Evolutionary conservation across 2,329 filamentous ascomycete species (phyloP), one percentile per base, ranked within the genome.

Genomic region (Ophiocordyceps camponoti-leonardi): DNA sequence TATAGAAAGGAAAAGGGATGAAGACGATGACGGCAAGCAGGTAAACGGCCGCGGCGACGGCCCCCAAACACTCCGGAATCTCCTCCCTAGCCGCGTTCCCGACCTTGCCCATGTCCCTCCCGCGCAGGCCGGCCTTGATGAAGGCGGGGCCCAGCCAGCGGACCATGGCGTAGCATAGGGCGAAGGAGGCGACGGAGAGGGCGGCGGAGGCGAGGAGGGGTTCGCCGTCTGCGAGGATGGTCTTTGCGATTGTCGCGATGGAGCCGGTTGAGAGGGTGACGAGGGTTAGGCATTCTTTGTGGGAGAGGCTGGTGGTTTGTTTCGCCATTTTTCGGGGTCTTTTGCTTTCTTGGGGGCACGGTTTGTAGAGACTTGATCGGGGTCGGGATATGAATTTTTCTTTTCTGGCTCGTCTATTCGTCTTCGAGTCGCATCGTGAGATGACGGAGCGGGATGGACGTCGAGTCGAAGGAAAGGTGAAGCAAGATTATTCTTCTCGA

Each of bases 1-100:
- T 94, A 70, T 95, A 96, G 63, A 98, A 96, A 1, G 88, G 85
- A 63, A 95, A 94, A 0, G 92, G 92, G 48, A 96, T 87, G 61
- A 98, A 98, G 50, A 86, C 68, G 53, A 96, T 93, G 52, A 96
- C 73, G 44, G 80, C 75, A 52, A 98, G 72, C 41, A 98, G 73
- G 64, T 96, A 96, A 23, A 96, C 87, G 52, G 92, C 77, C 10
- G 90, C 92, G 59, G 86, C 93, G 23, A 98, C 76, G 47, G 86
- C 86, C 28, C 92, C 92, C 88, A 98, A 95, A 53, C 85, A 90
- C 64, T 98, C 92, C 20, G 92, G 92, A 55, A 95, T 82, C 62
- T 92, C 86, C 26, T 28, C 26, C 26, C 7, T 28, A 28, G 26
- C 26, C 26, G 4, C 26, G 4, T 8, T 8, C 7, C 26, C 26